These are phyloP conservation scores for Salix arbutifolia DNA, from an alignment of 345 rosid species.

Conservation along the genomic window DNA sequence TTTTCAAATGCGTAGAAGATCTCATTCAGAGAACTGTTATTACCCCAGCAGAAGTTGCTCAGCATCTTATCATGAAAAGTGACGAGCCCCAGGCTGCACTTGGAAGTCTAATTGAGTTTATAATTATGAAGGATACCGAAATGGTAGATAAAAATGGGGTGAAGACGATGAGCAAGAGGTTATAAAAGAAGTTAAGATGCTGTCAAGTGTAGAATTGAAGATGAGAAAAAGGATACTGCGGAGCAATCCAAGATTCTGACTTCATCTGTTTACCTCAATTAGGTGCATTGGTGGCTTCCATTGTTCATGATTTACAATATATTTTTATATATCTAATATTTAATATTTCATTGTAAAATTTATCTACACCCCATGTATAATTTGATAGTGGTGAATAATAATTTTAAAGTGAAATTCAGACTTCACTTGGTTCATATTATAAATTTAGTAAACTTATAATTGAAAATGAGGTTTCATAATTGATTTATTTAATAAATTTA, in stretches of 20 bases:
- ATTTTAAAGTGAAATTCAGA: too few species aligned
- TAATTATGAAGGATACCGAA: background rate
- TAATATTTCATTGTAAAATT: too few species aligned
- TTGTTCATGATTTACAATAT: background rate
- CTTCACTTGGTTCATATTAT: too few species aligned
- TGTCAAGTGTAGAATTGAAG: background rate
- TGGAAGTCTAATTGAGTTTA: conserved; percentile 11
- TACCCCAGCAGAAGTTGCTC: conserved; percentile 26
- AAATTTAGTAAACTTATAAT: too few species aligned
- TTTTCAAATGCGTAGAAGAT: conserved; percentile 13
- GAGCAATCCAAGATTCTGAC: background rate
- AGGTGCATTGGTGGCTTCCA: background rate
- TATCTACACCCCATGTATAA: too few species aligned
- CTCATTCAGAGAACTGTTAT: background rate
- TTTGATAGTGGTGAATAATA: too few species aligned
- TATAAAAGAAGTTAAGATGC: background rate
- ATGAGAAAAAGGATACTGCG: background rate
- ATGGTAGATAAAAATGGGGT: background rate
- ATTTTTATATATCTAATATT: too few species aligned
- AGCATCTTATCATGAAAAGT: conserved; percentile 17
- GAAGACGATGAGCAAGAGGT: background rate
- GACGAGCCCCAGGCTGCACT: conserved; percentile 13
- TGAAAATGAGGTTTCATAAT: too few species aligned
- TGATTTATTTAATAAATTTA: too few species aligned
- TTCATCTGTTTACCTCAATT: conserved; percentile 6